Conservation (phyloP, 1,284 basidiomycete species). For the Flammula alnicola region DNA sequence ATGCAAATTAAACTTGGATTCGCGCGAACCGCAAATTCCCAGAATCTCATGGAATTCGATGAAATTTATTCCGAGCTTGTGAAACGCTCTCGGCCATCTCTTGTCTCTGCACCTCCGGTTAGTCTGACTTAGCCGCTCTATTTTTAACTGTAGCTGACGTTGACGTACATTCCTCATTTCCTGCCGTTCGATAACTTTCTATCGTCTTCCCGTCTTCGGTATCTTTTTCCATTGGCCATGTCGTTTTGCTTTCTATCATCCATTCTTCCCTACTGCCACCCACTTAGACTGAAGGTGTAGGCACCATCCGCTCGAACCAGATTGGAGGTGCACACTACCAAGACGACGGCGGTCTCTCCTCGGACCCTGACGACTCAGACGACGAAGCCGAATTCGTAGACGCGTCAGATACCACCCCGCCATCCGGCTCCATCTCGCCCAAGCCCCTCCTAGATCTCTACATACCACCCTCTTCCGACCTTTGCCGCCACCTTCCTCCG, state of each 20-base stretch:
- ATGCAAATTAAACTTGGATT: constrained; percentile 83
- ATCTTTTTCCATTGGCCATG: too few species aligned
- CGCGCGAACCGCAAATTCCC: constrained; percentile 51
- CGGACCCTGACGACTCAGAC: constrained; percentile 30
- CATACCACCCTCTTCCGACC: constrained; percentile 20
- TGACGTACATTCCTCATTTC: too few species aligned
- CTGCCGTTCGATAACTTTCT: too few species aligned
- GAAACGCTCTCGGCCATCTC: constrained; percentile 64
- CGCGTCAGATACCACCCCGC: constrained; percentile 21
- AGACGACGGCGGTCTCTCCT: constrained; percentile 78
- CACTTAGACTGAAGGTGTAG: constrained; percentile 83
- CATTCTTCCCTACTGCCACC: constrained; percentile 8
- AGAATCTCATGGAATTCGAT: constrained; percentile 47
- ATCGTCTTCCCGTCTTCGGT: too few species aligned
- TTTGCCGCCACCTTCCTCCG: background rate
- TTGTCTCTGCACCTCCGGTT: constrained; percentile 83
- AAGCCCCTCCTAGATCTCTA: constrained; percentile 22
- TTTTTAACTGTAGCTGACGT: background rate
- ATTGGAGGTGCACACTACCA: constrained; percentile 46
- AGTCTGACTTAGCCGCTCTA: constrained; percentile 1
- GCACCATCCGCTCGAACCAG: constrained; percentile 76
- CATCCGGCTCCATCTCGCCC: constrained; percentile 11
- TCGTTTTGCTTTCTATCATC: too few species aligned
- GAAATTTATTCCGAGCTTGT: constrained; percentile 69
- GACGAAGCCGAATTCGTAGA: constrained; percentile 33